Evolutionary conservation across 495 filamentous ascomycete species (phyloP), one percentile per base, ranked within the genome.

Genomic region (Chaetomium fimeti): DNA sequence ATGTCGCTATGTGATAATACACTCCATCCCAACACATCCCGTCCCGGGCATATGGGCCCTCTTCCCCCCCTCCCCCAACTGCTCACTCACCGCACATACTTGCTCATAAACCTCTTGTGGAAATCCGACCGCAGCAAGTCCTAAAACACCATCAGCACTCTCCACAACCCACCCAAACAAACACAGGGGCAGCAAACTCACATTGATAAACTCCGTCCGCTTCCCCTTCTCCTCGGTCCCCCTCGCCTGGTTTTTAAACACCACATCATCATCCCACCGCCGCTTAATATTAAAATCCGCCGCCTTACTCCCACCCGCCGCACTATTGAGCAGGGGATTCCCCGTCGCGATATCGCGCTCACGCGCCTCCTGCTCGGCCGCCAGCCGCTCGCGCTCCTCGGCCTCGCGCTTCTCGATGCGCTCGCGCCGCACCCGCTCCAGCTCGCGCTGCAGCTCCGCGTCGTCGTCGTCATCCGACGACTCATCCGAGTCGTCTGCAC

Each of bases 231-330:
- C 92, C 70, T 97, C 94, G 12, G 92, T 97, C 4, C 94, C 94
- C 52, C 95, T 85, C 38, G 93, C 94, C 76, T 98, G 94, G 76
- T 98, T 98, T 81, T 96, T 97, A 79, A 98, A 98, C 20, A 98
- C 92, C n/a, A 98, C 94, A 79, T 98, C 94, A 65, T 98, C 94
- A 68, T 98, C 94, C 94, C 94, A 98, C 71, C 92, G 85, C 69
- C 91, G 78, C 79, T 90, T 92, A 61, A 90, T 81, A 47, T 85
- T 86, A 71, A 89, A 91, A 65, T 91, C 88, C 16, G 79, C 69
- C 63, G 83, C 24, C 22, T 52, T 52, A 18, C 16, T 18, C 40
- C 40, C 40, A 1, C 13, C 40, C 1, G 40, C 40, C 40, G 40
- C 40, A 27, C 1, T 84, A 69, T 97, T 97, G 28, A 98, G 81